Conservation (phyloP, 2,329 filamentous ascomycete species). For the Penicillium griseofulvum region DNA sequence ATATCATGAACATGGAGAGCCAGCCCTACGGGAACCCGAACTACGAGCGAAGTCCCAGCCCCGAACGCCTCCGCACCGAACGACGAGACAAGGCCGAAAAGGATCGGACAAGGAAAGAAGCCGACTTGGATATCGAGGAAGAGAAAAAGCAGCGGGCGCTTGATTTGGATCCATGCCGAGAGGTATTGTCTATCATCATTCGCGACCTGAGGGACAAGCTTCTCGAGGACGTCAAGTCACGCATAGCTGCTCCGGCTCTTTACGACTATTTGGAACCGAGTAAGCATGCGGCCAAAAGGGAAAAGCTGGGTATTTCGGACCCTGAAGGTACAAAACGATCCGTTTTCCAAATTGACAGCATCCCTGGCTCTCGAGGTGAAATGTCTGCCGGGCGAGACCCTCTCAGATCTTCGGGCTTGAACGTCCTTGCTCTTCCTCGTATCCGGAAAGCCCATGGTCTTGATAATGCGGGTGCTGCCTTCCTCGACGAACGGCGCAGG, state of each 20-base stretch:
- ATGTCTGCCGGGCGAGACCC: conserved; percentile 42
- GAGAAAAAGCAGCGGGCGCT: conserved; percentile 85
- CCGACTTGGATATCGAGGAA: conserved; percentile 79
- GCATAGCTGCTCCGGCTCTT: conserved; percentile 77
- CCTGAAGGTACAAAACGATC: conserved; percentile 60
- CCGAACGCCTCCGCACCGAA: conserved; percentile 45
- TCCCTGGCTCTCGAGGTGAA: conserved; percentile 54
- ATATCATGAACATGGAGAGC: conserved; percentile 86
- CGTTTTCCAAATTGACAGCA: conserved; percentile 60
- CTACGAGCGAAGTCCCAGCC: conserved; percentile 54
- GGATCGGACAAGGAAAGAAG: conserved; percentile 66
- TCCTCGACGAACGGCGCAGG: conserved; percentile 66
- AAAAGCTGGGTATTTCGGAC: conserved; percentile 73
- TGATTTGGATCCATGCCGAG: conserved; percentile 84
- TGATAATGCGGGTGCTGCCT: conserved; percentile 60
- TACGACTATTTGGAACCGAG: conserved; percentile 79
- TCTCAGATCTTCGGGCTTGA: conserved; percentile 46
- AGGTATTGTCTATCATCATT: conserved; percentile 75
- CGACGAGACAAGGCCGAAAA: conserved; percentile 62
- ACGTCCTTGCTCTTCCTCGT: conserved; percentile 65
- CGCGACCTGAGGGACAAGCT: conserved; percentile 83
- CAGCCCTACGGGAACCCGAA: conserved; percentile 66
- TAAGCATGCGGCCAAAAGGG: conserved; percentile 74
- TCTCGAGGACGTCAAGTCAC: conserved; percentile 81
- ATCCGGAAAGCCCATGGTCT: conserved; percentile 66